A percentile compares a stretch with the other conserved stretches of the same genome.
Evolutionary conservation across 164 flowering plant species (phyloP).

Genomic region (Macadamia tetraphylla): DNA sequence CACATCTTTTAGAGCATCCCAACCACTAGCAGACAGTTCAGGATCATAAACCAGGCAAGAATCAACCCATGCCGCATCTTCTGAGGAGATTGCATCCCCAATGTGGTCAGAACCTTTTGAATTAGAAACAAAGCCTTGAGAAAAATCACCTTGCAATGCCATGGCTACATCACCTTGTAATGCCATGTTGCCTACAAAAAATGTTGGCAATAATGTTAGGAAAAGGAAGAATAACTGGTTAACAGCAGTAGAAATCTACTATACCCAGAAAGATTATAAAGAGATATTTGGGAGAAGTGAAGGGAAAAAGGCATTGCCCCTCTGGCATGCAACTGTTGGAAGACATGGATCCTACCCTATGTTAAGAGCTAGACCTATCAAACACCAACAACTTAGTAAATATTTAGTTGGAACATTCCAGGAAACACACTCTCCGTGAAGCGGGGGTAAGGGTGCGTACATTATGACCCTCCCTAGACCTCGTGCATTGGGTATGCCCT

Average conservation of each 20-base stretch:
- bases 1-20: conserved; percentile 50
- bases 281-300: not conserved
- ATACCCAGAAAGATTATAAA: not conserved
- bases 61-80: conserved; percentile 67
- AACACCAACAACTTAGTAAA: too few relatives aligned
- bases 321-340: not conserved
- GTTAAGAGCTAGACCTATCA: too few relatives aligned
- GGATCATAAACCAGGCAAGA: conserved; percentile 52
- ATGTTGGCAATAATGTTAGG: not conserved
- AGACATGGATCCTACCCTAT: too few relatives aligned
- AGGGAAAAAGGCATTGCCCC: not conserved
- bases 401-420: too few relatives aligned
- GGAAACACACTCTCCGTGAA: too few relatives aligned
- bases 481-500: too few relatives aligned
- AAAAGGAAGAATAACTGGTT: not conserved
- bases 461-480: too few relatives aligned
- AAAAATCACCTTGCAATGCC: conserved; percentile 26
- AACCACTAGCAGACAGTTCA: conserved; percentile 27
- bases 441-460: too few relatives aligned
- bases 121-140: conserved; percentile 21
- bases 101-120: conserved; percentile 11
- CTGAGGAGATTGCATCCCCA: conserved; percentile 35
- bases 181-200: not conserved
- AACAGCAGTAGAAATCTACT: not conserved
- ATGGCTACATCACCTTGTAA: conserved; percentile 10